A percentile compares a stretch with the other conserved stretches of the same genome.
Conservation (phyloP, 768 basidiomycete species). For the Candolleomyces aberdarensis region DNA sequence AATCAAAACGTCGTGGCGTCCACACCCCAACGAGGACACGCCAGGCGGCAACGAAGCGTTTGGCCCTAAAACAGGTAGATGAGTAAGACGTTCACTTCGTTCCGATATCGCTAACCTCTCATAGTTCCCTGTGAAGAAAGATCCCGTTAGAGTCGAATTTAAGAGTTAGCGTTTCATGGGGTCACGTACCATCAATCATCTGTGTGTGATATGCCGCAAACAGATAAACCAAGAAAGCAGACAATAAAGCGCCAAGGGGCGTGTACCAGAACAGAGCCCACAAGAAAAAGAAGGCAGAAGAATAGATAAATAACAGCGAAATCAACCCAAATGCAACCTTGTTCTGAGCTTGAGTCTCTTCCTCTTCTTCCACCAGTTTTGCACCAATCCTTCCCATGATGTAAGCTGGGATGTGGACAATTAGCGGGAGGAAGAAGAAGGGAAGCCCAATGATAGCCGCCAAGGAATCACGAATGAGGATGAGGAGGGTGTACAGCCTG, state of each 20-base stretch:
- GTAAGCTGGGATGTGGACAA: constrained; percentile 85
- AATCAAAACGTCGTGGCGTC: constrained; percentile 81
- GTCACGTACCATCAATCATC: constrained; percentile 76
- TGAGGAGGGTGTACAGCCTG: constrained; percentile 73
- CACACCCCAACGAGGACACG: constrained; percentile 94
- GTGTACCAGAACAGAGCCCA: constrained; percentile 85
- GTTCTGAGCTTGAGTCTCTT: constrained; percentile 96
- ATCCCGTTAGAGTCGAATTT: constrained; percentile 19
- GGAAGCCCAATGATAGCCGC: constrained; percentile 72
- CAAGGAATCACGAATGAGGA: constrained; percentile 78
- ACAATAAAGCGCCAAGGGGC: constrained; percentile 67
- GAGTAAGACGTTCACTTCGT: neutral
- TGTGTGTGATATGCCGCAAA: constrained; percentile 84
- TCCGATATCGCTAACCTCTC: neutral
- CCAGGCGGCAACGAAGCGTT: constrained; percentile 92
- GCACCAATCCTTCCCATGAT: constrained; percentile 75
- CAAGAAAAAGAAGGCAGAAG: constrained; percentile 76
- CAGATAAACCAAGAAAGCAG: constrained; percentile 65
- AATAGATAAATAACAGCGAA: constrained; percentile 72
- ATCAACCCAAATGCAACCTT: constrained; percentile 89
- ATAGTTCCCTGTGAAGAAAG: constrained; percentile 5
- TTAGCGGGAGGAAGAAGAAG: constrained; percentile 83
- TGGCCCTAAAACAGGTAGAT: constrained; percentile 51
- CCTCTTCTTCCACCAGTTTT: constrained; percentile 73
- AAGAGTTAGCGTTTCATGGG: constrained; percentile 14